phyloP scores from a whole-genome alignment of 1,284 basidiomycete species.

The Mycosarcoma maydis region DNA sequence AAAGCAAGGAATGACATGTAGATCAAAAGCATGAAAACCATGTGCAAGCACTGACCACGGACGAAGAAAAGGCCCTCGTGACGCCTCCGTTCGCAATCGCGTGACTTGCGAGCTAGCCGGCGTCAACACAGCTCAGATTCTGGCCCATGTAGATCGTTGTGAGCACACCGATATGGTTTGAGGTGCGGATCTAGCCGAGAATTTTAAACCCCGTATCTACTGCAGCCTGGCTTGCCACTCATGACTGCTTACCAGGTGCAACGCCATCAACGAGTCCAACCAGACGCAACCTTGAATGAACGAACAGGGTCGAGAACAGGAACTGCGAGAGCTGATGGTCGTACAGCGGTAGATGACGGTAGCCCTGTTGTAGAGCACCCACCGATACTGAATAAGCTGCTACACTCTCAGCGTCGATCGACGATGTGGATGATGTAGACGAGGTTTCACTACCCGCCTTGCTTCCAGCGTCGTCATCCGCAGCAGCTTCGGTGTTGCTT shows the following conservation, averaged over 20 bases:
- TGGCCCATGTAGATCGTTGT: too few species aligned
- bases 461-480: background rate
- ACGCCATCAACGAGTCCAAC: slow-evolving; percentile 34
- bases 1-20: too few species aligned
- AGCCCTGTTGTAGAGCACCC: slow-evolving; percentile 54
- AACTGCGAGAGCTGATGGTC: slow-evolving; percentile 60
- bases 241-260: slow-evolving; percentile 5
- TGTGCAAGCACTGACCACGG: too few species aligned
- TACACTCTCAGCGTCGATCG: slow-evolving; percentile 45
- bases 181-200: too few species aligned
- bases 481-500: slow-evolving; percentile 1
- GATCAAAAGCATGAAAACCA: too few species aligned
- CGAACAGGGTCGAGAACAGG: slow-evolving; percentile 62
- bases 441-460: slow-evolving; percentile 14
- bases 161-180: too few species aligned
- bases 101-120: too few species aligned
- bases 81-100: too few species aligned
- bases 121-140: too few species aligned
- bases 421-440: slow-evolving; percentile 15
- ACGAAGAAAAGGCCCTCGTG: too few species aligned
- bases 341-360: slow-evolving; percentile 62
- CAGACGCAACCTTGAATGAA: slow-evolving; percentile 48
- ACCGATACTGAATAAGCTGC: slow-evolving; percentile 43
- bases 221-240: too few species aligned
- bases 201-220: too few species aligned